A percentile compares a stretch with the other conserved stretches of the same genome.
Conservation (phyloP, 2,329 filamentous ascomycete species). For the Endothia cerciana region DNA sequence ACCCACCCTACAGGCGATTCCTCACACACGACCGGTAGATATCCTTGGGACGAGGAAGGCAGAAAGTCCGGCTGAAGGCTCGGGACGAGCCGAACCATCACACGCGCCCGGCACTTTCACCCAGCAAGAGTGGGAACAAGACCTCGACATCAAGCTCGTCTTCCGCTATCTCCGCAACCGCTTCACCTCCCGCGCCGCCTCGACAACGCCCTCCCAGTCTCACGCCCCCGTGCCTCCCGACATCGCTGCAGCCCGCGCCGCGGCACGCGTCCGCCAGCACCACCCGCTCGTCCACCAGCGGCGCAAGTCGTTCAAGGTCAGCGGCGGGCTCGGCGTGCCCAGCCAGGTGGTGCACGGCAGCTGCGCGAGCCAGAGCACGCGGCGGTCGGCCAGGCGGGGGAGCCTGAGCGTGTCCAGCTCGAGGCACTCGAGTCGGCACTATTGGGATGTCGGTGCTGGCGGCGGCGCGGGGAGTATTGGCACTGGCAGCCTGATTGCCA, state of each 20-base stretch:
- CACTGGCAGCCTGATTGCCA: constrained; percentile 72
- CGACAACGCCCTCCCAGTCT: constrained; percentile 52
- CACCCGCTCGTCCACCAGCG: constrained; percentile 77
- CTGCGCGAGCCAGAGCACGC: constrained; percentile 87
- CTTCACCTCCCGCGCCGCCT: constrained; percentile 59
- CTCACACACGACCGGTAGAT: constrained; percentile 42
- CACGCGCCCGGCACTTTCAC: constrained; percentile 47
- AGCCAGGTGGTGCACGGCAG: constrained; percentile 55
- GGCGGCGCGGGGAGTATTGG: constrained; percentile 64
- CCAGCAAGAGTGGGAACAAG: constrained; percentile 90
- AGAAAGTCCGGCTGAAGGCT: constrained; percentile 11
- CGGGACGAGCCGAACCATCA: constrained; percentile 29
- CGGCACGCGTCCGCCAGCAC: constrained; percentile 83
- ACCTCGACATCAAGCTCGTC: constrained; percentile 87
- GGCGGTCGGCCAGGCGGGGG: constrained; percentile 64
- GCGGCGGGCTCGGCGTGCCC: constrained; percentile 49
- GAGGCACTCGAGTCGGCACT: constrained; percentile 80
- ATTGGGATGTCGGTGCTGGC: constrained; percentile 80
- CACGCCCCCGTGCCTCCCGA: constrained; percentile 38
- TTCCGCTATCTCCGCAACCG: constrained; percentile 84
- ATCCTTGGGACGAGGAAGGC: constrained; percentile 39
- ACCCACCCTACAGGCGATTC: constrained; percentile 46
- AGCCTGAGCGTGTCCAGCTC: constrained; percentile 71
- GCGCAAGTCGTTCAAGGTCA: constrained; percentile 58
- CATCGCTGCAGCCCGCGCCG: constrained; percentile 65